Evolutionary conservation across 441 rosid genomes (phyloP).

Genomic region (Monsonia emarginata): DNA sequence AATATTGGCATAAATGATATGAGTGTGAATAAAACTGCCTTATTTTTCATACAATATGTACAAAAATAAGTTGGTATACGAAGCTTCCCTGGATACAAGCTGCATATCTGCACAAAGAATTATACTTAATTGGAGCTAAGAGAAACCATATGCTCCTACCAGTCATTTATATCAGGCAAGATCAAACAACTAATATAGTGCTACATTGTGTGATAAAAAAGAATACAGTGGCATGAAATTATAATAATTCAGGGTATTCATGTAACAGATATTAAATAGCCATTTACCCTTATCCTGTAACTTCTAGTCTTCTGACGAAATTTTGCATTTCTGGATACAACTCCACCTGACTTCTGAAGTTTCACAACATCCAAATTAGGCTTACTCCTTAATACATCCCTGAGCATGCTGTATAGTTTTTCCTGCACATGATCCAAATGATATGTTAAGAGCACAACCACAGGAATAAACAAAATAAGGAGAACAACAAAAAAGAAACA

Average conservation of each 20-base stretch:
- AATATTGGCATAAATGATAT: not conserved
- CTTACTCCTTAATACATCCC: constrained; percentile 47
- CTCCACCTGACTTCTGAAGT: constrained; percentile 85
- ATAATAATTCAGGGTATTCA: not conserved
- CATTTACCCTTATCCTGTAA: constrained; percentile 55
- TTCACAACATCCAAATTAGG: constrained; percentile 74
- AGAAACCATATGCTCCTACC: not conserved
- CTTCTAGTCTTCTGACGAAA: constrained; percentile 53
- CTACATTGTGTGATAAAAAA: too few species aligned
- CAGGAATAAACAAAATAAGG: not conserved
- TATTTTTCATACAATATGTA: not conserved
- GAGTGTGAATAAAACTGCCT: not conserved
- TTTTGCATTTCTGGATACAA: constrained; percentile 57
- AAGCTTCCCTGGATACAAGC: not conserved
- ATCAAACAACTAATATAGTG: not conserved
- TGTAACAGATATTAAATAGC: not conserved
- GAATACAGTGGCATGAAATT: too few species aligned
- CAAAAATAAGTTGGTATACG: not conserved
- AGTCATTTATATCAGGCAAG: not conserved
- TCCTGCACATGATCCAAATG: constrained; percentile 34
- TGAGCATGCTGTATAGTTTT: constrained; percentile 88
- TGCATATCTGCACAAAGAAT: not conserved
- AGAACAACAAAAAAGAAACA: too few species aligned
- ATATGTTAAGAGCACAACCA: not conserved
- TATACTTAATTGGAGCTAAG: not conserved